A percentile compares a stretch with the other conserved stretches of the same genome.
phyloP scores from a whole-genome alignment of 1,284 basidiomycete genomes.

The Anthracocystis walkeri region DNA sequence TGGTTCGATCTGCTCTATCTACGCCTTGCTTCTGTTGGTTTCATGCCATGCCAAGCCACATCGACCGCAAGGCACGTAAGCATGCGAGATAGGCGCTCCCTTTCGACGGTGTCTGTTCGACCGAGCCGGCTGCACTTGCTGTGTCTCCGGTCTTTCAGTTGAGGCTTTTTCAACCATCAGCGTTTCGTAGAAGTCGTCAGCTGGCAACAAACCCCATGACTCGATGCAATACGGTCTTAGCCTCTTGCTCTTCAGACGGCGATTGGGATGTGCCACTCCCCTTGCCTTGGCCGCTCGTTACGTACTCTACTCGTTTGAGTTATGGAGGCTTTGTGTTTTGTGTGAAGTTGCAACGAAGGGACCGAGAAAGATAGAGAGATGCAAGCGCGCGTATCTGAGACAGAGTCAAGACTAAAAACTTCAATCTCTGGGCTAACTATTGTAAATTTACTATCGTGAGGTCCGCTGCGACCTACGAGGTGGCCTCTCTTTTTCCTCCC shows the following conservation, averaged over 20 bases:
- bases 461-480: too few species aligned
- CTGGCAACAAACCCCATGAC: neutral
- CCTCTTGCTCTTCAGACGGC: neutral
- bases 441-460: neutral
- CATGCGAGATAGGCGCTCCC: neutral
- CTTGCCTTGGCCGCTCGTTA: neutral
- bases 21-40: neutral
- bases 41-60: conserved; percentile 11
- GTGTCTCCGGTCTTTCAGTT: neutral
- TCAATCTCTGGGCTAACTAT: neutral
- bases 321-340: too few species aligned
- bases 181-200: too few species aligned
- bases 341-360: neutral
- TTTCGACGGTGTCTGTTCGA: neutral
- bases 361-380: neutral
- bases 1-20: neutral
- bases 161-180: neutral
- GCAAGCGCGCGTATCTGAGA: conserved; percentile 6
- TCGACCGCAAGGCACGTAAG: neutral
- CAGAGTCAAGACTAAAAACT: neutral
- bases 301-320: neutral
- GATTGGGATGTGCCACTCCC: neutral
- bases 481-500: neutral
- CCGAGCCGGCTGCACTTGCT: neutral
- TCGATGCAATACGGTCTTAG: neutral